Evolutionary conservation across 768 basidiomycete genomes (phyloP).

Genomic region (Suillus ampliporus): DNA sequence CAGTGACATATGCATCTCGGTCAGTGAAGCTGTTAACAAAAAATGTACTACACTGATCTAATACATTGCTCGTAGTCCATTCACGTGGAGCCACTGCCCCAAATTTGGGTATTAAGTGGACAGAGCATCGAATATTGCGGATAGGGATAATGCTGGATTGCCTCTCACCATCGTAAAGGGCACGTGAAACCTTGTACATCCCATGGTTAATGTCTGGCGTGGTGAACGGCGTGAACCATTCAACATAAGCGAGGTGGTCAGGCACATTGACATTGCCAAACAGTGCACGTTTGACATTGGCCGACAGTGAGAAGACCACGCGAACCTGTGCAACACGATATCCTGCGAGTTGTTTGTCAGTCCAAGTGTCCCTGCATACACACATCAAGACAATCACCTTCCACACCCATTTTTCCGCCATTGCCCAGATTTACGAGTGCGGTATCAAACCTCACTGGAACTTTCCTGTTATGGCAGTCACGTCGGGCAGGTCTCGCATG

Average conservation of each 20-base stretch:
- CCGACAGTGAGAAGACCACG: neutral
- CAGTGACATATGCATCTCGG: neutral
- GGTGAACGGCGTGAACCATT: slow-evolving; percentile 34
- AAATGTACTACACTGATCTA: neutral
- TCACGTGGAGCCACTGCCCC: neutral
- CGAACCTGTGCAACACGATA: neutral
- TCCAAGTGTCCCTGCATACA: too few species aligned
- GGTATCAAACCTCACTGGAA: too few species aligned
- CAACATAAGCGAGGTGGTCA: slow-evolving; percentile 34
- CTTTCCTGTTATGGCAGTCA: too few species aligned
- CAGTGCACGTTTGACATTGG: neutral
- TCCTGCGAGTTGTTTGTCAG: neutral
- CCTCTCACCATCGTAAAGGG: too few species aligned
- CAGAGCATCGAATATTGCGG: neutral
- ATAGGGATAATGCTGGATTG: too few species aligned
- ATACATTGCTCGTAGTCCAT: neutral
- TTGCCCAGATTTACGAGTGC: too few species aligned
- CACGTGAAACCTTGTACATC: neutral
- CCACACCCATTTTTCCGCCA: too few species aligned
- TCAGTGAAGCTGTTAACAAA: neutral
- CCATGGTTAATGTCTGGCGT: neutral
- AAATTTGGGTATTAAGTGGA: neutral
- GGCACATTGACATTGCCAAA: slow-evolving; percentile 6
- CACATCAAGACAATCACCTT: too few species aligned
- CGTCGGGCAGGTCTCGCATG: too few species aligned